Conservation (phyloP, 1,284 basidiomycete genomes). For the Ceratobasidium sp. region DNA sequence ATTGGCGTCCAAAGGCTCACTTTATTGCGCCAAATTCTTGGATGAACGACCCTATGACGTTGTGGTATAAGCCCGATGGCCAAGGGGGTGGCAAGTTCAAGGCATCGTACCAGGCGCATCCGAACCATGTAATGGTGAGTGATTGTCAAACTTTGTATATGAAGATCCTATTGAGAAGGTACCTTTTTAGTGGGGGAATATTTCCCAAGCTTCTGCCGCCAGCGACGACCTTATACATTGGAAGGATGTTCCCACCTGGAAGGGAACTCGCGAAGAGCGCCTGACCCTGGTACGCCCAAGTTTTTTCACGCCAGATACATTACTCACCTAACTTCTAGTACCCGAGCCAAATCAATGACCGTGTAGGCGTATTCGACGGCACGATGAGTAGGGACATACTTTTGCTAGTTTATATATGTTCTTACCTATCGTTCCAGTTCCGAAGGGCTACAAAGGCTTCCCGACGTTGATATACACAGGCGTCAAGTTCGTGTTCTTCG, state of each 20-base stretch:
- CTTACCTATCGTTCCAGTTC: conserved; percentile 13
- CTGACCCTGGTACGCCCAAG: conserved; percentile 16
- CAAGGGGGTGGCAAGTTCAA: conserved; percentile 43
- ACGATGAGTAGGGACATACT: conserved; percentile 12
- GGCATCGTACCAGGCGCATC: conserved; percentile 41
- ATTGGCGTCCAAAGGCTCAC: conserved; percentile 40
- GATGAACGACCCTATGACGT: conserved; percentile 41
- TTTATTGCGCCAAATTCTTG: conserved; percentile 43
- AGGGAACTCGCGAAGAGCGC: conserved; percentile 28
- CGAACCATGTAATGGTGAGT: conserved; percentile 35
- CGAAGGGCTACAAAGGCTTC: conserved; percentile 41
- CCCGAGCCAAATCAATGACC: conserved; percentile 33
- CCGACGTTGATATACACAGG: conserved; percentile 42
- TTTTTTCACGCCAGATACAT: not conserved
- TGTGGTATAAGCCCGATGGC: conserved; percentile 40
- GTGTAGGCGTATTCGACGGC: conserved; percentile 37
- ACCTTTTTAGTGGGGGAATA: conserved; percentile 33
- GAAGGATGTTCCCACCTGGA: conserved; percentile 41
- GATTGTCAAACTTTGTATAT: not conserved
- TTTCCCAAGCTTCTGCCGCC: conserved; percentile 38
- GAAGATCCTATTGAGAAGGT: not conserved
- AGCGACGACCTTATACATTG: conserved; percentile 43
- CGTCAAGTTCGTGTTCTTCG: conserved; percentile 21
- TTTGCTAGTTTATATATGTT: not conserved
- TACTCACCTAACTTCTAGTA: conserved; percentile 13